Conservation (phyloP, 352 stramenopile genomes). For the Pythium volutum region DNA sequence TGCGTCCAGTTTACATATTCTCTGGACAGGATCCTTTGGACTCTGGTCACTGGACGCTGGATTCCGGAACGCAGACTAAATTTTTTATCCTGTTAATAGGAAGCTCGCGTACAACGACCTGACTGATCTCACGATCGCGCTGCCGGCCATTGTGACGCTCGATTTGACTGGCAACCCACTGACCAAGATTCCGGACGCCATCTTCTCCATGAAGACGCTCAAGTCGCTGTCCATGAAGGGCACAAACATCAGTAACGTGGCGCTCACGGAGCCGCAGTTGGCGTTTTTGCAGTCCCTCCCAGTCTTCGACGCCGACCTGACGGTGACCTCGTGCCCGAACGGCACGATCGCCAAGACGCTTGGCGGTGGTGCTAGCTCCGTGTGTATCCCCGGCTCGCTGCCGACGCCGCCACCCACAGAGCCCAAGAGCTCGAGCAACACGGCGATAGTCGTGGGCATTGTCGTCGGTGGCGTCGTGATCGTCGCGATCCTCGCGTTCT, state of each 20-base stretch:
- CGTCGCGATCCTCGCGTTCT: background rate
- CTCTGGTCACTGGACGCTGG: no score
- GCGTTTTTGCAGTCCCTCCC: conserved; percentile 40
- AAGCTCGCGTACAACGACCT: conserved; percentile 6
- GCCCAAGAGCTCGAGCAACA: background rate
- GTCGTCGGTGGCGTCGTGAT: background rate
- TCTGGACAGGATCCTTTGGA: no score
- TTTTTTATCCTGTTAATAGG: background rate
- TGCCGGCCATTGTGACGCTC: conserved; percentile 13
- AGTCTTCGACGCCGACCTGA: conserved; percentile 41
- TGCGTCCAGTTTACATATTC: conserved; percentile 16
- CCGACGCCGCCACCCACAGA: background rate
- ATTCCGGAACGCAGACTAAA: no score
- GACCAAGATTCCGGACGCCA: conserved; percentile 36
- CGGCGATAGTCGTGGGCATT: background rate
- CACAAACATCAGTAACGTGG: conserved; percentile 60
- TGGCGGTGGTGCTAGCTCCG: background rate
- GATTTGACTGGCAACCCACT: conserved; percentile 51
- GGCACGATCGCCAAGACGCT: conserved; percentile 14
- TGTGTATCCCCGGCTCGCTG: background rate
- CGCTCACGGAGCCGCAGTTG: conserved; percentile 38
- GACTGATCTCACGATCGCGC: background rate
- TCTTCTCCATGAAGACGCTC: conserved; percentile 47
- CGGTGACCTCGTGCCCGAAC: conserved; percentile 30
- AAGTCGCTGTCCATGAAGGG: conserved; percentile 42